phyloP scores from a whole-genome alignment of 2,329 filamentous ascomycete genomes.

The Thelonectria discophora region DNA sequence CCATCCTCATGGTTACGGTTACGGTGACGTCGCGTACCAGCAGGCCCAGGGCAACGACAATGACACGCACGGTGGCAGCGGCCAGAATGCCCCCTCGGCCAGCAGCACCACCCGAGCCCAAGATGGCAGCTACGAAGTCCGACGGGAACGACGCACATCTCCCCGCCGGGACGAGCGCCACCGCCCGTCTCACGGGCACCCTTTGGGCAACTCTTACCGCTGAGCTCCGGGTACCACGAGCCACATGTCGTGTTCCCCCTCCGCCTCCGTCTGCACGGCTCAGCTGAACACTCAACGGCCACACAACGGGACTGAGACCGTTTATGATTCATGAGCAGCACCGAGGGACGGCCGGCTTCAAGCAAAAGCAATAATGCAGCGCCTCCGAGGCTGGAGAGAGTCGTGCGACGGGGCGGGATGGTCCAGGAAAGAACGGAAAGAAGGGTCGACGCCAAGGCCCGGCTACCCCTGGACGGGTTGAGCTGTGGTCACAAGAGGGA shows the following conservation, averaged over 20 bases:
- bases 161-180: background rate
- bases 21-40: background rate
- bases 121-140: constrained; percentile 7
- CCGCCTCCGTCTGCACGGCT: background rate
- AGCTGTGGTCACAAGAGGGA: background rate
- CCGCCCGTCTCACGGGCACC: background rate
- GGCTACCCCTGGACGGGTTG: background rate
- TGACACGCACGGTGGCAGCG: background rate
- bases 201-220: constrained; percentile 13
- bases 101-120: constrained; percentile 10
- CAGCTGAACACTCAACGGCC: constrained; percentile 6
- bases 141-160: constrained; percentile 1
- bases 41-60: background rate
- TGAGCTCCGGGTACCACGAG: constrained; percentile 5
- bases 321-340: background rate
- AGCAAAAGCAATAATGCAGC: background rate
- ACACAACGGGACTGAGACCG: background rate
- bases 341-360: background rate
- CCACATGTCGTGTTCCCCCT: constrained; percentile 1
- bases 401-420: background rate
- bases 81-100: background rate
- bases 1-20: background rate
- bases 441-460: background rate
- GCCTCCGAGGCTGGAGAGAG: background rate
- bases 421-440: background rate